Base-by-base conservation (phyloP, 176 grass and related monocot species). In the Saccharum officinarum region DNA sequence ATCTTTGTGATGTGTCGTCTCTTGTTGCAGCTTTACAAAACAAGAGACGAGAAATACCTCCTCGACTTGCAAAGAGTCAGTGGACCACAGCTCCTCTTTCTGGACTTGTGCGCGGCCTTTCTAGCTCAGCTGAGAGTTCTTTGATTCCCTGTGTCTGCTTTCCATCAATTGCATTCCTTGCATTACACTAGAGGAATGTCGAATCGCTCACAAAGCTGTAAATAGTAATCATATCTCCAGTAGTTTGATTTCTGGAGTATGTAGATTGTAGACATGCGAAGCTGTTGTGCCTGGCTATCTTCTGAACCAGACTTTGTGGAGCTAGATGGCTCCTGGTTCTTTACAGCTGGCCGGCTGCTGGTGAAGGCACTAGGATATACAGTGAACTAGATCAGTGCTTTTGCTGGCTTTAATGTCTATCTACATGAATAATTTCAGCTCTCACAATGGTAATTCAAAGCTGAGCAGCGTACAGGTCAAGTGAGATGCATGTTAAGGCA, bases 11-110 rank as follows among this genome's bases (percentile, higher is more conserved):
- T 49, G 41, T 37, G 54, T 6, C 14, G 10, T 30, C 10, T 85
- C 13, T 37, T 49, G 2, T 31, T 89, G 81, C 78, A 95, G 92
- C 85, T 98, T 81, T 95, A 98, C 87, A 98, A 98, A 88, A 95
- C 92, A 6, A 93, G 76, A 83, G 95, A 98, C 13, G 95, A 93
- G 67, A 95, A 89, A 46, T 95, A 98, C 79, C 89, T 95, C 42
- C 87, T 98, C 4, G 95, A 98, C 73, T 85, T 98, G 72, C 91
- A 95, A 87, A 95, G 87, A 57, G 80, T 91, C 12, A 91, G 67
- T 54, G 95, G 95, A 10, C 85, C 91, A 16, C 91, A 92, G 69
- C 82, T 95, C 15, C 91, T 95, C 42, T 98, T 98, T 87, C 87
- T 98, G 63, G 91, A 95, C 69, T 47, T 98, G 63, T 95, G 92